A percentile compares a stretch with the other conserved stretches of the same genome.
These are phyloP conservation scores for Neofusicoccum sp. DNA, from an alignment of 2,329 filamentous ascomycete genomes.

Conservation along the genomic window DNA sequence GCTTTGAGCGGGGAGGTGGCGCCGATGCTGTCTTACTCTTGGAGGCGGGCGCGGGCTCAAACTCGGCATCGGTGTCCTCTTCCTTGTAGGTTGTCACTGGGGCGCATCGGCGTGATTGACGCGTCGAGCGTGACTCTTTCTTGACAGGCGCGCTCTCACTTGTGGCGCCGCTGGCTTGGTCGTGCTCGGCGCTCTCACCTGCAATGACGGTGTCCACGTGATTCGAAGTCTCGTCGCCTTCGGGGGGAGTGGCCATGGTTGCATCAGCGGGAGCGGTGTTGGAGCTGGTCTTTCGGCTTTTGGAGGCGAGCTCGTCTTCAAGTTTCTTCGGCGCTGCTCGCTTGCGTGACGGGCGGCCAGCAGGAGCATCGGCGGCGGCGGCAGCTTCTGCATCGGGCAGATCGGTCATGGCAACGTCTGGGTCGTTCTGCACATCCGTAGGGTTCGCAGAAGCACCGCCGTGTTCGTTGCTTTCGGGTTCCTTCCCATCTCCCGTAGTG, in stretches of 20 bases:
- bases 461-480: background rate
- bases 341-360: background rate
- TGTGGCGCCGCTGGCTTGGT: conserved; percentile 32
- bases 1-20: background rate
- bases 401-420: background rate
- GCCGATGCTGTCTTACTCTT: background rate
- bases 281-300: background rate
- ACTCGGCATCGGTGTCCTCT: conserved; percentile 17
- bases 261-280: background rate
- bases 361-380: too few species aligned
- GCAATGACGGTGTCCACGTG: background rate
- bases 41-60: conserved; percentile 20
- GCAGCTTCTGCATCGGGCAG: background rate
- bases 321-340: background rate
- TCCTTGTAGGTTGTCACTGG: background rate
- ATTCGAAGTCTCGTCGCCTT: too few species aligned
- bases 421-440: background rate
- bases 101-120: background rate
- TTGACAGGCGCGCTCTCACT: conserved; percentile 20
- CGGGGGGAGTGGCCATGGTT: background rate
- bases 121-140: conserved; percentile 17
- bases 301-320: background rate
- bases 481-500: background rate
- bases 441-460: background rate
- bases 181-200: conserved; percentile 24